Percentiles rank a stretch among this genome's conserved stretches.
These are phyloP conservation scores for Glycine soja DNA, from an alignment of 306 rosid species.

Conservation along the genomic window DNA sequence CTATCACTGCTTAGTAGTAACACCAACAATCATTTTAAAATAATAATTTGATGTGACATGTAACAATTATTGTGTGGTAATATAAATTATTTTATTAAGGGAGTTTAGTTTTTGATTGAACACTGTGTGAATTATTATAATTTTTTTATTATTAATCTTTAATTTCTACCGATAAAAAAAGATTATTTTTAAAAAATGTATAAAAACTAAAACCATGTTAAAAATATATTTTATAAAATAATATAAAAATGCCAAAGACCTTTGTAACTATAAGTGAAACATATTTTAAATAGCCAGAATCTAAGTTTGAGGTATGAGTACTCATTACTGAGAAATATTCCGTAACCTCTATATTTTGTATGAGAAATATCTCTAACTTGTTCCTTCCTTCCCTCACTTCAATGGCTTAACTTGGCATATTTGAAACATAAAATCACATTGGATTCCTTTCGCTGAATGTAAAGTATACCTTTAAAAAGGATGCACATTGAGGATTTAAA, in stretches of 20 bases:
- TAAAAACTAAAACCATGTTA: not conserved
- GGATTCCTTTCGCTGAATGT: constrained; percentile 74
- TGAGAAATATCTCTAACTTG: not conserved
- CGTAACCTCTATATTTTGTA: not conserved
- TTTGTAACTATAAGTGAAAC: not conserved
- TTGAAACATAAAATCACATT: constrained; percentile 51
- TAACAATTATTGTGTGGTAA: too few species aligned
- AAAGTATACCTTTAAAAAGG: constrained; percentile 54
- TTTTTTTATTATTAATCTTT: too few species aligned
- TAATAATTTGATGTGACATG: not conserved
- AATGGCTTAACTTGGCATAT: constrained; percentile 44
- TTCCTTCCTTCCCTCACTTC: not conserved
- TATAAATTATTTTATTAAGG: too few species aligned
- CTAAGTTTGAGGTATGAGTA: not conserved
- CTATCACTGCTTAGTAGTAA: not conserved
- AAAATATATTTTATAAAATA: not conserved
- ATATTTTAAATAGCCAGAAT: not conserved
- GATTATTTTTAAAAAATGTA: not conserved
- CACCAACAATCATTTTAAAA: not conserved
- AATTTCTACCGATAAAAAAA: too few species aligned
- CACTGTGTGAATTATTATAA: too few species aligned
- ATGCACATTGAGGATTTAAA: constrained; percentile 53
- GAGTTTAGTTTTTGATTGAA: too few species aligned
- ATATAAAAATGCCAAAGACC: too few species aligned
- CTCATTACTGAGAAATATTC: not conserved